These are phyloP conservation scores for Entoloma clypeatum DNA, from an alignment of 1,284 basidiomycete species.

Conservation along the genomic window DNA sequence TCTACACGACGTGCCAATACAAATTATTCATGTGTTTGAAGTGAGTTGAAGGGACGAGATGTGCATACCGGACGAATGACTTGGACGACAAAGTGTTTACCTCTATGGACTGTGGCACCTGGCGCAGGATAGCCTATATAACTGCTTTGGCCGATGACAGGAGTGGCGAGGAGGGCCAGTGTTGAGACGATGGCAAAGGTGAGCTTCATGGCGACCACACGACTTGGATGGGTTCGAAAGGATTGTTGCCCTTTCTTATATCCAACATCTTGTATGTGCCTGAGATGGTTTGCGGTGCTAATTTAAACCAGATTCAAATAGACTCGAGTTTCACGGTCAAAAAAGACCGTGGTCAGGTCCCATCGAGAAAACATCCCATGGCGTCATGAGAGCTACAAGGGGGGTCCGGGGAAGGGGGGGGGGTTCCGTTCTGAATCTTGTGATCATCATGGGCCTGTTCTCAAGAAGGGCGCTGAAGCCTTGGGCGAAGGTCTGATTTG, in stretches of 20 bases:
- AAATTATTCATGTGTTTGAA: not conserved
- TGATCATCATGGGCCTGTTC: no score
- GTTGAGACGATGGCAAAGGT: conserved; percentile 4
- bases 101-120: conserved; percentile 18
- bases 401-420: no score
- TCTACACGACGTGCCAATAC: conserved; percentile 15
- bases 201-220: conserved; percentile 8
- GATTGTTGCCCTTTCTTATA: conserved; percentile 17
- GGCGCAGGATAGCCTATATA: conserved; percentile 21
- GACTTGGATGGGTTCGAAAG: conserved; percentile 24
- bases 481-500: no score
- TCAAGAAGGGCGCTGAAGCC: no score
- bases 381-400: no score
- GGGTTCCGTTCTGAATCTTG: no score
- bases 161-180: conserved; percentile 16
- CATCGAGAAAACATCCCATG: no score
- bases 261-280: no score
- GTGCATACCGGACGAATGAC: conserved; percentile 24
- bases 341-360: no score
- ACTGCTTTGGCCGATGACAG: conserved; percentile 19
- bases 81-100: conserved; percentile 22
- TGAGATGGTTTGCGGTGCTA: no score
- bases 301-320: no score
- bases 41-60: not conserved
- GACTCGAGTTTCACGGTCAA: no score